These are phyloP conservation scores for Amaranthus tricolor DNA, from an alignment of 179 eudicot species.

Conservation along the genomic window DNA sequence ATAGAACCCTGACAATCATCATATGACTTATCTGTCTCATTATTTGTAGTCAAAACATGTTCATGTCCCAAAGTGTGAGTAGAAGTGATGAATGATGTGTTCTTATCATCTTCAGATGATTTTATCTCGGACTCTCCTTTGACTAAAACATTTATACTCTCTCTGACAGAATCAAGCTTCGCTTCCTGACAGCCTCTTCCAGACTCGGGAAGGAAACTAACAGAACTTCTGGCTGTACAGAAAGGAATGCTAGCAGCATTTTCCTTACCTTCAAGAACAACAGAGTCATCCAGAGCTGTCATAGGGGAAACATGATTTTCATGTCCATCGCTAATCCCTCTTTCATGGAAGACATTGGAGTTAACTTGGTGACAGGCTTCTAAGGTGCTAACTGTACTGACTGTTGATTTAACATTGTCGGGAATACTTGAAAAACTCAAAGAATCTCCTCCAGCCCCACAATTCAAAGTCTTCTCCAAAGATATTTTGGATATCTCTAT, in stretches of 20 bases:
- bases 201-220: constrained; percentile 10
- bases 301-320: constrained; percentile 1
- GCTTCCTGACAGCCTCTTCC: constrained; percentile 17
- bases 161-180: constrained; percentile 24
- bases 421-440: constrained; percentile 22
- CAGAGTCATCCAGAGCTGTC: constrained; percentile 17
- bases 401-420: constrained; percentile 21
- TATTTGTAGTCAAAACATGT: constrained; percentile 17
- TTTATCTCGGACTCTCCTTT: constrained; percentile 18
- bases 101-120: constrained; percentile 19
- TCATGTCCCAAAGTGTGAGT: constrained; percentile 21
- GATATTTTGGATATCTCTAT: constrained; percentile 25
- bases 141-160: constrained; percentile 20
- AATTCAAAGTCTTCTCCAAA: constrained; percentile 23
- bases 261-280: constrained; percentile 18
- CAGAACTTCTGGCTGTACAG: constrained; percentile 4
- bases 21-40: constrained; percentile 20
- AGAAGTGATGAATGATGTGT: constrained; percentile 15
- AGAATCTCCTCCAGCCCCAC: constrained; percentile 25
- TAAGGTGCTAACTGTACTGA: constrained; percentile 21
- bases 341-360: constrained; percentile 19
- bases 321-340: constrained; percentile 9
- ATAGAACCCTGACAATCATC: constrained; percentile 23
- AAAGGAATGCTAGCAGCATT: neutral
- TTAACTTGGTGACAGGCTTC: constrained; percentile 22